These are phyloP conservation scores for Inosperma sp. DNA, from an alignment of 768 basidiomycete genomes.

Conservation along the genomic window DNA sequence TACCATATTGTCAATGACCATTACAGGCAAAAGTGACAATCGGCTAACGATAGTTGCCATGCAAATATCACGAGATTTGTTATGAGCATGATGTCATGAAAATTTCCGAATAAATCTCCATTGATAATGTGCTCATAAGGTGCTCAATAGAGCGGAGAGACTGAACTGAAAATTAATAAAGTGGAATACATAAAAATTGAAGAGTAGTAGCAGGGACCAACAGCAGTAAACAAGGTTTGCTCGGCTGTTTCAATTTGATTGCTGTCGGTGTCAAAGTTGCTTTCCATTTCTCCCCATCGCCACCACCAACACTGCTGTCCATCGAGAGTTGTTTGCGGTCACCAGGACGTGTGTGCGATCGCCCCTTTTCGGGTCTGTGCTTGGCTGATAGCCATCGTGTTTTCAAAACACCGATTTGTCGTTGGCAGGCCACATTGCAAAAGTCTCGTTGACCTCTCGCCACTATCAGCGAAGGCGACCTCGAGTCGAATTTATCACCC, in stretches of 20 bases:
- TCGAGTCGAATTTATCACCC: neutral
- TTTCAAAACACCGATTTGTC: conserved; percentile 6
- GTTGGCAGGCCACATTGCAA: conserved; percentile 1
- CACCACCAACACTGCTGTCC: neutral
- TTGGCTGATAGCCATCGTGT: neutral
- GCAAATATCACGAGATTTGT: too few relatives aligned
- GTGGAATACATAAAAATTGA: neutral
- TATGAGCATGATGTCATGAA: too few relatives aligned
- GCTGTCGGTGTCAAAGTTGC: too few relatives aligned
- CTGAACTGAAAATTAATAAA: neutral
- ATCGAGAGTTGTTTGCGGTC: neutral
- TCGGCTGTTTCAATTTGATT: too few relatives aligned
- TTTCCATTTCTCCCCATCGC: too few relatives aligned
- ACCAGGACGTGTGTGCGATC: neutral
- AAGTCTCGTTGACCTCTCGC: neutral
- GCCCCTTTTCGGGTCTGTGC: neutral
- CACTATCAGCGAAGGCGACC: conserved; percentile 4
- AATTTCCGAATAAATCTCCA: too few relatives aligned
- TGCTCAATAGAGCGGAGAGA: too few relatives aligned
- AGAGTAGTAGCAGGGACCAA: neutral
- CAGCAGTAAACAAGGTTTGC: conserved; percentile 1
- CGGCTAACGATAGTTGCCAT: too few relatives aligned
- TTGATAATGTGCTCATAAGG: too few relatives aligned
- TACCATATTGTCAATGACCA: too few relatives aligned
- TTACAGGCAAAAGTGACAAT: too few relatives aligned